Percentiles rank a stretch among this genome's conserved stretches.
Conservation (phyloP, 208 protist species). For the Phytomonas francai region DNA sequence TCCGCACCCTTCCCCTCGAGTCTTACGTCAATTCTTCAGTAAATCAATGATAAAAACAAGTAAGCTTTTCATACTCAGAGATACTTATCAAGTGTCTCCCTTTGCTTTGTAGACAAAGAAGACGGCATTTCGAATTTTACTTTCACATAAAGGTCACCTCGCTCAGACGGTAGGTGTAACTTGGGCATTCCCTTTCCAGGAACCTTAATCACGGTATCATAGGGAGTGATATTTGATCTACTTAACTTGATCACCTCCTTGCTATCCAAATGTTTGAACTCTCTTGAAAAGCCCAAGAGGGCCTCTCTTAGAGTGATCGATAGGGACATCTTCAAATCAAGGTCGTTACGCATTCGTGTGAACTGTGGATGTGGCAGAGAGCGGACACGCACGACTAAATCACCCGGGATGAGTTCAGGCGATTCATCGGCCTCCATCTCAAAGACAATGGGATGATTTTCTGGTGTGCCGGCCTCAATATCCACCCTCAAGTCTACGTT, state of each 20-base stretch:
- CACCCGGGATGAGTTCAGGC: constrained; percentile 72
- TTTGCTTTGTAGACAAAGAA: constrained; percentile 40
- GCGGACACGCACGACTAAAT: constrained; percentile 54
- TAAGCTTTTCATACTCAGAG: constrained; percentile 11
- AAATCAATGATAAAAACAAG: not conserved
- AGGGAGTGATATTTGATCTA: constrained; percentile 30
- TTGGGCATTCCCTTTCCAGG: constrained; percentile 90
- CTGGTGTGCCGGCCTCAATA: constrained; percentile 60
- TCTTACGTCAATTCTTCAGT: not conserved
- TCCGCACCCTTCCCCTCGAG: not conserved
- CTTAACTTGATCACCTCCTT: constrained; percentile 34
- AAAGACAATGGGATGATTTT: constrained; percentile 59
- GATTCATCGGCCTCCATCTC: constrained; percentile 84
- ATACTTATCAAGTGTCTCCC: constrained; percentile 14
- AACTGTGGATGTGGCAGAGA: constrained; percentile 68
- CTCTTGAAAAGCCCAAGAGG: constrained; percentile 82
- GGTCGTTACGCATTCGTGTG: constrained; percentile 43
- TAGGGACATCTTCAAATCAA: constrained; percentile 81
- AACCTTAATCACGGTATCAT: constrained; percentile 59
- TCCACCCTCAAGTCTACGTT: constrained; percentile 41
- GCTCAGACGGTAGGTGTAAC: constrained; percentile 71
- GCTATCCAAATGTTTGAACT: constrained; percentile 84
- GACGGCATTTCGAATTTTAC: constrained; percentile 74
- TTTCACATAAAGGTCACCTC: constrained; percentile 85
- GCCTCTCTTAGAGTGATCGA: constrained; percentile 81